Percentiles rank a stretch among this genome's conserved stretches.
Conservation (phyloP, 345 rosid species). For the Acer saccharum region DNA sequence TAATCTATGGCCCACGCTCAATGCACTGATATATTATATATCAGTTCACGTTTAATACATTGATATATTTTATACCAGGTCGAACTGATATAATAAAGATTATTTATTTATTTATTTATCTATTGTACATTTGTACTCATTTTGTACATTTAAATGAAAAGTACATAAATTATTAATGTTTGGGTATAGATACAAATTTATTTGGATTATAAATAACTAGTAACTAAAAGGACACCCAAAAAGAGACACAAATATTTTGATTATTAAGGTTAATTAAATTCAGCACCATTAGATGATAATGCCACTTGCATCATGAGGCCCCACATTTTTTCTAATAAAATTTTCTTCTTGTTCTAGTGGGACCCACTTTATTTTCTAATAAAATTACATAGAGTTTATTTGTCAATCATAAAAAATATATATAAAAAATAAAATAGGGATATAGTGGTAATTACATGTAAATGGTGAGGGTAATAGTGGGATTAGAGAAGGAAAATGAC, state of each 20-base stretch:
- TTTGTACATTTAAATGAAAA: no score
- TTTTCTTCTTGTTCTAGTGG: background rate
- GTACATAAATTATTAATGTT: no score
- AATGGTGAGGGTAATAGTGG: background rate
- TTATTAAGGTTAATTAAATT: background rate
- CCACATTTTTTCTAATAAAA: background rate
- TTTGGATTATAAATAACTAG: background rate
- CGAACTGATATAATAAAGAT: no score
- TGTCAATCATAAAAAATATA: background rate
- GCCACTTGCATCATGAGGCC: slow-evolving; percentile 13
- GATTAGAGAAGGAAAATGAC: background rate
- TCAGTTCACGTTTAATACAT: no score
- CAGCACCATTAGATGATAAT: background rate
- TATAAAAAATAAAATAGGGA: background rate
- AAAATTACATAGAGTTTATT: background rate
- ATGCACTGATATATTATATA: no score
- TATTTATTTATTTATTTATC: no score
- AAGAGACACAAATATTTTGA: background rate
- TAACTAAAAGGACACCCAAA: background rate
- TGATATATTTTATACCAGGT: no score
- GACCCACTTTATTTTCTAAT: background rate
- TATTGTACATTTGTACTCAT: no score
- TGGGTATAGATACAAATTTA: background rate
- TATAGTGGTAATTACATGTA: slow-evolving; percentile 6
- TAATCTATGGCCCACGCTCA: no score